Conservation (phyloP, 179 eudicot genomes). For the Heliamphora pulchella region DNA sequence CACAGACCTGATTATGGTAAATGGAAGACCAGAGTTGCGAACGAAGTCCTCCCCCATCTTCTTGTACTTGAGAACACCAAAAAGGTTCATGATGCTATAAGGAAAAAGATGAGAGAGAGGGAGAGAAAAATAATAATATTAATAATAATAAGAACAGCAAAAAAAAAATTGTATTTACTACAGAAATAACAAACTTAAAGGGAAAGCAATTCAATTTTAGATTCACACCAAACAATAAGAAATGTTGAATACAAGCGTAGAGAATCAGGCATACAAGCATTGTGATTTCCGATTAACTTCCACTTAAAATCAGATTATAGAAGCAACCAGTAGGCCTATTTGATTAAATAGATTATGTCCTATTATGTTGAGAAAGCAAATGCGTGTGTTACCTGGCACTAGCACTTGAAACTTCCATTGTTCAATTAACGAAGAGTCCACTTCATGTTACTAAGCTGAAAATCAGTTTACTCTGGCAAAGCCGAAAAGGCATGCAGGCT, state of each 20-base stretch:
- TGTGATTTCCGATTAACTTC: background rate
- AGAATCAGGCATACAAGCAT: background rate
- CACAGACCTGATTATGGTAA: slow-evolving; percentile 76
- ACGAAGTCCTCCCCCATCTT: slow-evolving; percentile 97
- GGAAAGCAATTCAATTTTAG: background rate
- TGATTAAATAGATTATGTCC: background rate
- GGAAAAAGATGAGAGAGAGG: background rate
- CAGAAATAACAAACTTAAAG: background rate
- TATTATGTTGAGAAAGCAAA: background rate
- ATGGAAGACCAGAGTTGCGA: slow-evolving; percentile 78
- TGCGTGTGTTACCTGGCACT: background rate
- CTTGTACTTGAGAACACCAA: slow-evolving; percentile 93
- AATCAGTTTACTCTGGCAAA: background rate
- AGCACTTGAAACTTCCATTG: background rate
- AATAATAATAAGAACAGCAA: background rate
- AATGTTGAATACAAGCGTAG: background rate
- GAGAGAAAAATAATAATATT: background rate
- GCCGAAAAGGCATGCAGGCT: background rate
- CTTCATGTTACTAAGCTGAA: background rate
- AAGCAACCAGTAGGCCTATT: background rate
- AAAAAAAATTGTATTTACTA: background rate
- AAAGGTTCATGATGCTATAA: slow-evolving; percentile 86
- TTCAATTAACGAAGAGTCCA: too few relatives aligned
- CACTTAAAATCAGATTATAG: background rate
- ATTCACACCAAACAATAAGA: background rate